phyloP scores from a whole-genome alignment of 352 stramenopile genomes.

The Plasmopara viticola region DNA sequence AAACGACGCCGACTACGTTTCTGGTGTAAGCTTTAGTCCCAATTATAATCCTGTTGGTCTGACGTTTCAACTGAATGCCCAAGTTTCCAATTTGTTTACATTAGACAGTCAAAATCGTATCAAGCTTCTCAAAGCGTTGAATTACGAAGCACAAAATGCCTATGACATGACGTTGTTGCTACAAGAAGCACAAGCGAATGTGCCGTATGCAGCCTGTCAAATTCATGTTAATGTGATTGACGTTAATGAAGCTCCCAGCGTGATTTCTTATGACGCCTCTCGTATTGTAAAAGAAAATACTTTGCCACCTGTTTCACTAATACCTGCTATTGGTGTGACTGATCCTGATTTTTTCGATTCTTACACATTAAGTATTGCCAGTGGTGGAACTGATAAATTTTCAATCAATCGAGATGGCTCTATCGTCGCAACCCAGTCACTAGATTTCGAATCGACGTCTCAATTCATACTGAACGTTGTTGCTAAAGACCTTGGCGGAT shows the following conservation, averaged over 20 bases:
- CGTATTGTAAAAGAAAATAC: slow-evolving; percentile 36
- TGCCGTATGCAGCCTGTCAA: slow-evolving; percentile 21
- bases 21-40: slow-evolving; percentile 30
- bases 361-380: slow-evolving; percentile 33
- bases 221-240: slow-evolving; percentile 42
- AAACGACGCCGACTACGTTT: slow-evolving; percentile 25
- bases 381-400: slow-evolving; percentile 30
- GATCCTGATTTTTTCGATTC: slow-evolving; percentile 49
- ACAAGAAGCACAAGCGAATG: slow-evolving; percentile 10
- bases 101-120: slow-evolving; percentile 16
- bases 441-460: slow-evolving; percentile 37
- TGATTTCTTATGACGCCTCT: slow-evolving; percentile 20
- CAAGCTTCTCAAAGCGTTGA: slow-evolving; percentile 9
- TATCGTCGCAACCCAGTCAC: slow-evolving; percentile 25
- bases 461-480: slow-evolving; percentile 38
- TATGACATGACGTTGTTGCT: slow-evolving; percentile 24
- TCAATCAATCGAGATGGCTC: slow-evolving; percentile 35
- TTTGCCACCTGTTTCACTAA: slow-evolving; percentile 26
- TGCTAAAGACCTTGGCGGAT: slow-evolving; percentile 32
- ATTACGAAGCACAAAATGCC: slow-evolving; percentile 14
- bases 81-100: slow-evolving; percentile 7
- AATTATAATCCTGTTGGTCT: slow-evolving; percentile 14
- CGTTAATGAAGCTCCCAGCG: slow-evolving; percentile 39
- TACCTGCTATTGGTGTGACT: slow-evolving; percentile 17
- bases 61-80: slow-evolving; percentile 11